Evolutionary conservation across 164 flowering plant genomes (phyloP).

Genomic region (Macadamia tetraphylla): DNA sequence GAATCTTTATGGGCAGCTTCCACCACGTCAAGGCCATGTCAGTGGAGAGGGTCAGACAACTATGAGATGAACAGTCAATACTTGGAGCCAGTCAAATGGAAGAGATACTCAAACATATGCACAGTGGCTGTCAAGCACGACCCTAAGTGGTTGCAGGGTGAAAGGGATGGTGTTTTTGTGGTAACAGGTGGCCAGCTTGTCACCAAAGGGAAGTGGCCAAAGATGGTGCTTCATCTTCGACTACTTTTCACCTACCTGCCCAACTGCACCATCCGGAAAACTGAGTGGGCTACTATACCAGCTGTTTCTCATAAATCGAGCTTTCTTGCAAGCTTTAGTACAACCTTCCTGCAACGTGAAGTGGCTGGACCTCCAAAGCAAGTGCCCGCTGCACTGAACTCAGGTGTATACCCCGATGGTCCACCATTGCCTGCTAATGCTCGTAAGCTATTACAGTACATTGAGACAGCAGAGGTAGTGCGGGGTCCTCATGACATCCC

Average conservation of each 20-base stretch:
- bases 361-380: slow-evolving; percentile 40
- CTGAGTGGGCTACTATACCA: slow-evolving; percentile 66
- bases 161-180: slow-evolving; percentile 45
- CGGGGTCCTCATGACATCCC: slow-evolving; percentile 73
- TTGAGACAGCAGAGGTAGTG: slow-evolving; percentile 59
- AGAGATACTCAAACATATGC: slow-evolving; percentile 67
- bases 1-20: slow-evolving; percentile 14
- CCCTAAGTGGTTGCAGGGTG: slow-evolving; percentile 55
- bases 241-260: slow-evolving; percentile 65
- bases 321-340: slow-evolving; percentile 55
- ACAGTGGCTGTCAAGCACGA: slow-evolving; percentile 60
- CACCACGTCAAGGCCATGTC: slow-evolving; percentile 18
- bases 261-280: slow-evolving; percentile 51
- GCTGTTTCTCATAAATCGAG: slow-evolving; percentile 51
- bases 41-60: slow-evolving; percentile 77
- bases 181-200: slow-evolving; percentile 89
- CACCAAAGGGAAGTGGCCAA: slow-evolving; percentile 68
- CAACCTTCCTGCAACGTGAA: slow-evolving; percentile 46
- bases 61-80: slow-evolving; percentile 31
- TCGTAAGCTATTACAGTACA: slow-evolving; percentile 50
- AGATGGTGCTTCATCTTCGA: slow-evolving; percentile 68
- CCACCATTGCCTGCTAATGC: slow-evolving; percentile 57
- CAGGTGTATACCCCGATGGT: slow-evolving; percentile 76
- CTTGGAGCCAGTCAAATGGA: slow-evolving; percentile 68
- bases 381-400: slow-evolving; percentile 46